Base-by-base conservation (phyloP, 495 filamentous ascomycete species). In the Talaromyces liani region DNA sequence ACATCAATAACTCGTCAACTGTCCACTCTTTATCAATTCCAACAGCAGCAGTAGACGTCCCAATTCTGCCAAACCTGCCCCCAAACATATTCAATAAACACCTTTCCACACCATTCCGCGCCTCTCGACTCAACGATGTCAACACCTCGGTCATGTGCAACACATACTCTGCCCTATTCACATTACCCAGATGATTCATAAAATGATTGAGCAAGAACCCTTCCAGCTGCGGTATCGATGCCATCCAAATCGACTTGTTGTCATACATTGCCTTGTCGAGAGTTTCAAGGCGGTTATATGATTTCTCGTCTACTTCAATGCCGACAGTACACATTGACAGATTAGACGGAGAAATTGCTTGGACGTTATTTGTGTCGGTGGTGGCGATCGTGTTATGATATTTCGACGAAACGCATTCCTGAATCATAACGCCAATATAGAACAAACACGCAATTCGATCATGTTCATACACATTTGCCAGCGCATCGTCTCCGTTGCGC, bases 41-140 rank as follows among this genome's bases (percentile, higher is more conserved):
- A 18, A 16, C 45, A 18, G 45, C 45, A 41, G 36, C 18, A 49
- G 18, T 49, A 49, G 45, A 20, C 6, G 64, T 29, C 9, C 27
- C 33, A 64, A 57, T 5, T 34, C 36, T 10, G 59, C 14, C 9
- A 63, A 55, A 18, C 41, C 49, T 10, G 65, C 60, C 6, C 62
- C 54, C 1, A 64, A 71, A 64, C 64, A 73, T 60, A 64, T 71
- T 71, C 16, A 73, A 53, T 22, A 73, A 64, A 65, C 71, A 73
- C 47, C 66, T 70, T 31, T 73, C 71, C 16, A 73, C 66, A 25
- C 71, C 71, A 14, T 61, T 61, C 8, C 66, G 64, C 14, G 69
- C 71, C 49, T 71, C 69, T 7, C 65, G 55, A 45, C 71, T 73
- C 41, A 73, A 58, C 0, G 63, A 65, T 1, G 64, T 59, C n/a